These are phyloP conservation scores for Balamuthia mandrillaris DNA, from an alignment of 208 protist species.

Conservation along the genomic window DNA sequence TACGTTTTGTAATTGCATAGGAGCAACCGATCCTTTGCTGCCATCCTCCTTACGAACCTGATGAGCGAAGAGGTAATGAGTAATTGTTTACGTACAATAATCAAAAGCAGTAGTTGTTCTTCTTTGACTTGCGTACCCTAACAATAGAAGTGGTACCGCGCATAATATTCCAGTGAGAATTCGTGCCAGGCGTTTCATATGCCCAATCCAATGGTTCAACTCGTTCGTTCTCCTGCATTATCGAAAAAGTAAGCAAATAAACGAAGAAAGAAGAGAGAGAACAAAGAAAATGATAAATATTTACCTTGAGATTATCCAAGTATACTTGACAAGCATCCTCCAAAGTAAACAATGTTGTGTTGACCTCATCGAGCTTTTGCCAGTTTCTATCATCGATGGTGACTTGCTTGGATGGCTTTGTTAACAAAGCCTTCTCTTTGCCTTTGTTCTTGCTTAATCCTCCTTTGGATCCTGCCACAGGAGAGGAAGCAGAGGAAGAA, in stretches of 20 bases:
- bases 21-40: no score
- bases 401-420: neutral
- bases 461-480: no score
- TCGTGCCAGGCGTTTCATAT: neutral
- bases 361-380: neutral
- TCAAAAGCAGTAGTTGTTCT: no score
- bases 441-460: no score
- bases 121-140: neutral
- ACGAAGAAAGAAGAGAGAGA: neutral
- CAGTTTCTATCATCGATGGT: neutral
- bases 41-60: no score
- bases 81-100: no score
- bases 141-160: conserved; percentile 5
- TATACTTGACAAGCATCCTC: no score
- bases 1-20: no score
- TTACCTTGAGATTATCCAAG: neutral
- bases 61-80: no score
- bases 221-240: neutral
- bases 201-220: neutral
- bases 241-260: neutral
- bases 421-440: neutral
- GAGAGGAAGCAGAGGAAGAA: neutral
- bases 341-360: neutral
- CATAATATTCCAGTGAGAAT: neutral
- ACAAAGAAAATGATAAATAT: neutral